These are phyloP conservation scores for Coleophoma crateriformis DNA, from an alignment of 2,329 filamentous ascomycete species.

Conservation along the genomic window DNA sequence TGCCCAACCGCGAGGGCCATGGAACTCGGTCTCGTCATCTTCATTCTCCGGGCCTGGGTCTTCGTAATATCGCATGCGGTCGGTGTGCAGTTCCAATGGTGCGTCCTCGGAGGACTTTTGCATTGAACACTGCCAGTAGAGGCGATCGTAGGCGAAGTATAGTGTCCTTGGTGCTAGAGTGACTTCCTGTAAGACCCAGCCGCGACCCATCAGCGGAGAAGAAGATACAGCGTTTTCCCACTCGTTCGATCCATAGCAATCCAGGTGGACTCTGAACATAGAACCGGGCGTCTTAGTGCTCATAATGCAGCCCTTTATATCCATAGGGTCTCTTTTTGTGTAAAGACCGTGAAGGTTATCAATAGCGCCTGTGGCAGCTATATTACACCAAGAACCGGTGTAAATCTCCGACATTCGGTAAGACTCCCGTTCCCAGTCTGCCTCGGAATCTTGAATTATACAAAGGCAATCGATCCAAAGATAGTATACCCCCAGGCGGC, in stretches of 20 bases:
- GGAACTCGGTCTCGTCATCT: background rate
- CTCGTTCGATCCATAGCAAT: background rate
- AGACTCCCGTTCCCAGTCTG: slow-evolving; percentile 21
- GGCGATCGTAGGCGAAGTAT: slow-evolving; percentile 4
- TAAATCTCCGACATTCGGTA: slow-evolving; percentile 21
- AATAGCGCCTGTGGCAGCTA: slow-evolving; percentile 10
- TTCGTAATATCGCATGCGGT: background rate
- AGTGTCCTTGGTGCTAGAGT: slow-evolving; percentile 5
- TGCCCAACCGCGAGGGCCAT: background rate
- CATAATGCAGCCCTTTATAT: slow-evolving; percentile 2
- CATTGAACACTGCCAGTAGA: slow-evolving; percentile 8
- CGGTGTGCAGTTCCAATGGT: background rate
- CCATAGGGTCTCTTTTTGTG: slow-evolving; percentile 2
- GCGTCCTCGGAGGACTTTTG: slow-evolving; percentile 3
- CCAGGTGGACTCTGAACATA: too few relatives aligned
- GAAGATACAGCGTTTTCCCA: slow-evolving; percentile 3
- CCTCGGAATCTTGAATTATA: slow-evolving; percentile 24
- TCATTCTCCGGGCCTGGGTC: too few relatives aligned
- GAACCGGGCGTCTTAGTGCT: background rate
- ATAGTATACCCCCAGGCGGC: slow-evolving; percentile 7
- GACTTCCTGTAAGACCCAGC: slow-evolving; percentile 10
- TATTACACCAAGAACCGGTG: slow-evolving; percentile 16
- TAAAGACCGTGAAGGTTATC: background rate
- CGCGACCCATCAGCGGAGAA: slow-evolving; percentile 4
- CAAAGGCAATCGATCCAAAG: slow-evolving; percentile 29